Base-by-base conservation (phyloP, 2,329 filamentous ascomycete genomes). In the Hysterium pulicare region DNA sequence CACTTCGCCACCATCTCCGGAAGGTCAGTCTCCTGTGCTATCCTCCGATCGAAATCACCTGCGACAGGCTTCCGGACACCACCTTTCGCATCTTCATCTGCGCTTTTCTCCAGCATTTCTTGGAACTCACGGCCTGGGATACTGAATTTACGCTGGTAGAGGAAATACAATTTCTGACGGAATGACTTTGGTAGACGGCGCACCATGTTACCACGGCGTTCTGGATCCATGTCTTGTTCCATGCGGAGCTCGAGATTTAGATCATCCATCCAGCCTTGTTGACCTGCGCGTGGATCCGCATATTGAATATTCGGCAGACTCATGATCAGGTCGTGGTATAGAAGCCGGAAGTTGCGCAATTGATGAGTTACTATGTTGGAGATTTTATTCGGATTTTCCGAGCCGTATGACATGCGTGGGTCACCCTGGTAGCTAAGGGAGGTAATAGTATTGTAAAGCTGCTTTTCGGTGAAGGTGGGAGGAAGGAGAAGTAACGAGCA, bases 131-230 rank as follows among this genome's bases (percentile, higher is more conserved):
- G 78, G 13, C 83, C 82, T 0, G 91, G 89, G 33, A 98, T 93
- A 42, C 80, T 78, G 58, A 90, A 94, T 59, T 95, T 91, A 62
- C 85, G 83, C 66, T 95, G 90, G 66, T 96, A 98, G 58, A 90
- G 83, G 67, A 95, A 95, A 71, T 98, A 98, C 0, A 98, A 74
- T 45, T 89, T 90, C 41, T 86, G 81, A 28, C 93, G 82, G 76
- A 98, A 97, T 5, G 83, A 77, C 56, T 86, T 85, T 3, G 93
- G 93, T 9, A 98, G 74, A 10, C 93, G 84, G 4, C 93, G 83
- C 8, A 98, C 91, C 88, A 98, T 98, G 68, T 98, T 98, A 15
- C 87, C 89, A 44, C 93, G 83, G 59, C 87, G 90, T 44, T 87
- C 71, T 0, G 90, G 87, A 57, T 95, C 87, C 90, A 97, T 94